A percentile compares a stretch with the other conserved stretches of the same genome.
Conservation (phyloP, 2,329 filamentous ascomycete species). For the Teratosphaeria gauchensis region DNA sequence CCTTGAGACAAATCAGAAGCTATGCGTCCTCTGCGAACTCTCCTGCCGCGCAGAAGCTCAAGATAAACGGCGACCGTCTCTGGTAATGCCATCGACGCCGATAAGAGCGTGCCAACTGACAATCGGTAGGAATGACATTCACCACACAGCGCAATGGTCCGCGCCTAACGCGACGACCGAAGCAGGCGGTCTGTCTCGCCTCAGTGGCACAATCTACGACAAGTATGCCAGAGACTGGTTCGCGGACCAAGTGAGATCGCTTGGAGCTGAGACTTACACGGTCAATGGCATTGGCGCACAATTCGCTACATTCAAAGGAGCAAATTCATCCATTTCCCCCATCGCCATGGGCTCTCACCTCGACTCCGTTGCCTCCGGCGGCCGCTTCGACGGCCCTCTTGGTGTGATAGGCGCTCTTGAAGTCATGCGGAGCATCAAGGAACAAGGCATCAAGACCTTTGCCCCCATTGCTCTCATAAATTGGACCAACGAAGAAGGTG, state of each 20-base stretch:
- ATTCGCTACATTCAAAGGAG: not conserved
- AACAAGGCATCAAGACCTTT: not conserved
- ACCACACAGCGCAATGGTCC: conserved; percentile 11
- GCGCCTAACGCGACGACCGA: conserved; percentile 1
- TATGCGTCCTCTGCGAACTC: not conserved
- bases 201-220: conserved; percentile 12
- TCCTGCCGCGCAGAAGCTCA: not conserved
- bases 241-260: not conserved
- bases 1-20: not conserved
- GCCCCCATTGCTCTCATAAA: not conserved
- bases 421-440: not conserved
- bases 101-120: not conserved
- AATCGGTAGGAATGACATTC: conserved; percentile 4
- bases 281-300: not conserved
- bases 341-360: conserved; percentile 16
- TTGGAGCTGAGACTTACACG: not conserved
- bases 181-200: conserved; percentile 6
- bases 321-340: conserved; percentile 13
- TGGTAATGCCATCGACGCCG: not conserved
- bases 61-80: not conserved
- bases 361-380: conserved; percentile 17
- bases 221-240: conserved; percentile 1
- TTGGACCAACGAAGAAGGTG: not conserved
- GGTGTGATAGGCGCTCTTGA: not conserved
- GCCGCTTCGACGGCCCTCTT: conserved; percentile 17